These are phyloP conservation scores for Boletus rex-veris DNA, from an alignment of 768 basidiomycete species.

Conservation along the genomic window DNA sequence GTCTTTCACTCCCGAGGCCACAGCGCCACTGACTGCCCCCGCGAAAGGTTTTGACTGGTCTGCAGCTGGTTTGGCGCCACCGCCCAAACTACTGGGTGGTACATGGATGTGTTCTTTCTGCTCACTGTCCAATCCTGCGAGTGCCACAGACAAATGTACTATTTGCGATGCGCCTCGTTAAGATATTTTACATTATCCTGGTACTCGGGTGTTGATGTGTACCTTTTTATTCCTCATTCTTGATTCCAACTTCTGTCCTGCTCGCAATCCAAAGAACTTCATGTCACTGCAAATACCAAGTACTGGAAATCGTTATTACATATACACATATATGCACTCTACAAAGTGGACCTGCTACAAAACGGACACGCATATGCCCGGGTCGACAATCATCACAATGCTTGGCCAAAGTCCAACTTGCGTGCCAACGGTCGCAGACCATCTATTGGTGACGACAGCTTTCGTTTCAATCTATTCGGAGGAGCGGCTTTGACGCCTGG, in stretches of 20 bases:
- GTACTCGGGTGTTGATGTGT: slow-evolving; percentile 2
- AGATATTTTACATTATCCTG: slow-evolving; percentile 10
- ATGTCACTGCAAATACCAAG: not conserved
- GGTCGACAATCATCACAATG: slow-evolving; percentile 2
- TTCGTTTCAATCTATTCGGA: slow-evolving; percentile 65
- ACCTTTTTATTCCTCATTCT: slow-evolving; percentile 13
- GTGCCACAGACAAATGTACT: slow-evolving; percentile 44
- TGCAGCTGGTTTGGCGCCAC: slow-evolving; percentile 34
- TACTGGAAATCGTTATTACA: slow-evolving; percentile 4
- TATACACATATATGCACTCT: not conserved
- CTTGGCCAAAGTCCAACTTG: slow-evolving; percentile 66
- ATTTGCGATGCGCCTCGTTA: slow-evolving; percentile 47
- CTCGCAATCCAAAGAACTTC: not conserved
- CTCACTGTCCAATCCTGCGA: slow-evolving; percentile 43
- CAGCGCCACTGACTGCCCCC: slow-evolving; percentile 2
- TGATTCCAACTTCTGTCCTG: not conserved
- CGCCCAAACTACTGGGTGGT: slow-evolving; percentile 21
- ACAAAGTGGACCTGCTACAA: not conserved
- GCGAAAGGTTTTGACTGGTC: slow-evolving; percentile 36
- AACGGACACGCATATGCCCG: not conserved
- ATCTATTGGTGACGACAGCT: slow-evolving; percentile 54
- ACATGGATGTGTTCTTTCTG: slow-evolving; percentile 43
- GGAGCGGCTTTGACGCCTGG: slow-evolving; percentile 50
- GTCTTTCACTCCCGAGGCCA: not conserved
- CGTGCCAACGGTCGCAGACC: slow-evolving; percentile 61